Evolutionary conservation across 225 moss, liverwort and hornwort genomes (phyloP).

Genomic region (Climacium dendroides): DNA sequence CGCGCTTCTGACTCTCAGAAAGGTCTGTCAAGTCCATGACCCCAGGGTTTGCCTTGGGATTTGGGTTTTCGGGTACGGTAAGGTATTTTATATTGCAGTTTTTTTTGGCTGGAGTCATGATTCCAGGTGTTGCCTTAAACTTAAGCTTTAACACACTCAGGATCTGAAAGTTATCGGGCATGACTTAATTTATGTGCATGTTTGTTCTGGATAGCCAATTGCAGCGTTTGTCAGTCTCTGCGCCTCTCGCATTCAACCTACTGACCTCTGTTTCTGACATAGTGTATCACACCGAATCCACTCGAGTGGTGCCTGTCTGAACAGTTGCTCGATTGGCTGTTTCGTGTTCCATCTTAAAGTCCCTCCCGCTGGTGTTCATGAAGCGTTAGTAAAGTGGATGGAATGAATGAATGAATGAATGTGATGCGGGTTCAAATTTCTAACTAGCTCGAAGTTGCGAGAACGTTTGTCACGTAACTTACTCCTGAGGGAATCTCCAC

Average conservation of each 20-base stretch:
- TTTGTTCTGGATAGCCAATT: neutral
- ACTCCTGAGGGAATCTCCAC: neutral
- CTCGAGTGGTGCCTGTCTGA: neutral
- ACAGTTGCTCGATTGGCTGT: neutral
- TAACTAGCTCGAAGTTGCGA: neutral
- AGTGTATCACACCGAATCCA: neutral
- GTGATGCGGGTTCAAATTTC: no score
- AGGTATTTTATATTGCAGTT: neutral
- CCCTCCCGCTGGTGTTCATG: neutral
- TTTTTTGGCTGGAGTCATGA: neutral
- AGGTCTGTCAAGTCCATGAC: neutral
- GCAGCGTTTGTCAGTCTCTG: neutral
- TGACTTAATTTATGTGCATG: neutral
- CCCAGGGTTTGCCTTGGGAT: neutral
- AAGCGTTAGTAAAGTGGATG: neutral
- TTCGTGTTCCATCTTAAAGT: neutral
- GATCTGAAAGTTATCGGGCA: no score
- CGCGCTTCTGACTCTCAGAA: no score
- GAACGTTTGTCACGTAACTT: neutral
- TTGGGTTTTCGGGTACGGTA: neutral
- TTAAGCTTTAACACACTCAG: no score
- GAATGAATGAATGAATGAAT: neutral
- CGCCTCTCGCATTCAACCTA: neutral
- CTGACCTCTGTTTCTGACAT: neutral
- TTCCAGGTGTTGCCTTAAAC: neutral